These are phyloP conservation scores for Beta corolliflora DNA, from an alignment of 179 eudicot genomes.

Conservation along the genomic window DNA sequence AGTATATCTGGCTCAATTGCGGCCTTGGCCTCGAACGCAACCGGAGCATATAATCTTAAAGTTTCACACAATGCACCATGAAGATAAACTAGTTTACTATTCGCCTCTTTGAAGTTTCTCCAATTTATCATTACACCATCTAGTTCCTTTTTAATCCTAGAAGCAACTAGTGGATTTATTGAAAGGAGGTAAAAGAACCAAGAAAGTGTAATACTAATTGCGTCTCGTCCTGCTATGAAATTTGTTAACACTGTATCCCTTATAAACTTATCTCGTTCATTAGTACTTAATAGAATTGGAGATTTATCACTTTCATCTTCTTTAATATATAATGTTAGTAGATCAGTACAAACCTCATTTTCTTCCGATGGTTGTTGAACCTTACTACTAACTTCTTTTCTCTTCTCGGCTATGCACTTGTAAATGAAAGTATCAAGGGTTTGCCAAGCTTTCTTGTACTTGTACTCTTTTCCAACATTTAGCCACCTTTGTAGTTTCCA, in stretches of 20 bases:
- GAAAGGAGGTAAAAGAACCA: conserved; percentile 37
- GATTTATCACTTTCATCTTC: background rate
- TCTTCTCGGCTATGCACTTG: conserved; percentile 1
- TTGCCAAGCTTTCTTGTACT: conserved; percentile 24
- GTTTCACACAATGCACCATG: conserved; percentile 47
- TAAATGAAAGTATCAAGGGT: conserved; percentile 24
- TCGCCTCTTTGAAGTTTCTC: background rate
- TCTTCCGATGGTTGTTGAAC: background rate
- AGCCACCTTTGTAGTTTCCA: conserved; percentile 33
- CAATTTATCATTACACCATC: background rate
- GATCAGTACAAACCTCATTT: background rate
- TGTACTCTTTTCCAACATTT: conserved; percentile 11
- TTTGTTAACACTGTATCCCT: conserved; percentile 24
- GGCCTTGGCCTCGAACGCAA: conserved; percentile 39
- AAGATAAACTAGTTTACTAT: conserved; percentile 38
- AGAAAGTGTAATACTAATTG: conserved; percentile 25
- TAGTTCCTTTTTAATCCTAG: conserved; percentile 21
- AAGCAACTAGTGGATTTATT: background rate
- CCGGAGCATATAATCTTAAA: conserved; percentile 47
- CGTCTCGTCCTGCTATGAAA: conserved; percentile 33
- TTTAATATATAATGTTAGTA: conserved; percentile 14
- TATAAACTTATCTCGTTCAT: conserved; percentile 22
- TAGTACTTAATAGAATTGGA: background rate
- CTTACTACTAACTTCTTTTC: background rate
- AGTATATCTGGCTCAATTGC: conserved; percentile 36